Evolutionary conservation across 768 basidiomycete genomes (phyloP).

Genomic region (Auricularia sp.): DNA sequence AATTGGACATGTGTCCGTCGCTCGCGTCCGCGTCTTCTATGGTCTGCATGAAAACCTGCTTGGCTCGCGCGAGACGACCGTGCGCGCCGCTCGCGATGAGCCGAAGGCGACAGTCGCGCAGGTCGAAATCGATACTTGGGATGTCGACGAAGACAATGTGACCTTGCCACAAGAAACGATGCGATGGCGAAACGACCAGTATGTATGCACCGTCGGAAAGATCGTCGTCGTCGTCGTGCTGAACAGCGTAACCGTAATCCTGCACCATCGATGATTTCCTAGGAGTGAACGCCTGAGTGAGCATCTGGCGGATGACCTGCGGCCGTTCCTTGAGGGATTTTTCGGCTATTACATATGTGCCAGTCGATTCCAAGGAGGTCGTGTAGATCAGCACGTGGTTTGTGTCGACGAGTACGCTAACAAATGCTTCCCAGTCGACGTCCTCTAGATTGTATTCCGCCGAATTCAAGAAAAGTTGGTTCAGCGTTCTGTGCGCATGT

Average conservation of each 20-base stretch:
- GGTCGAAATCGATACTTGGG: constrained; percentile 66
- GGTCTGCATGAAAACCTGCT: constrained; percentile 60
- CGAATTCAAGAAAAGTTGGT: constrained; percentile 86
- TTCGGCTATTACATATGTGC: constrained; percentile 82
- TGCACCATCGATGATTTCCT: constrained; percentile 23
- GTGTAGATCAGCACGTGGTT: constrained; percentile 95
- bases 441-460: constrained; percentile 80
- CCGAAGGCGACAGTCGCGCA: constrained; percentile 82
- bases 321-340: constrained; percentile 64
- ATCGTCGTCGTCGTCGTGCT: constrained; percentile 24
- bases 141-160: constrained; percentile 69
- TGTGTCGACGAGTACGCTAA: constrained; percentile 65
- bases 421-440: constrained; percentile 66
- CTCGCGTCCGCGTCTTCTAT: constrained; percentile 60
- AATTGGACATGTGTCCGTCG: constrained; percentile 31
- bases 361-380: constrained; percentile 74
- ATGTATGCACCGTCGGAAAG: constrained; percentile 65
- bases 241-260: constrained; percentile 20
- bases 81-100: constrained; percentile 85
- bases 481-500: constrained; percentile 40
- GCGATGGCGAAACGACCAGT: constrained; percentile 74
- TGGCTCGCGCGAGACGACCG: constrained; percentile 61
- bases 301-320: constrained; percentile 65
- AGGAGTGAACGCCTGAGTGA: constrained; percentile 78
- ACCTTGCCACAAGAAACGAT: constrained; percentile 87